These are phyloP conservation scores for Kernera saxatilis DNA, from an alignment of 345 rosid species.

Conservation along the genomic window DNA sequence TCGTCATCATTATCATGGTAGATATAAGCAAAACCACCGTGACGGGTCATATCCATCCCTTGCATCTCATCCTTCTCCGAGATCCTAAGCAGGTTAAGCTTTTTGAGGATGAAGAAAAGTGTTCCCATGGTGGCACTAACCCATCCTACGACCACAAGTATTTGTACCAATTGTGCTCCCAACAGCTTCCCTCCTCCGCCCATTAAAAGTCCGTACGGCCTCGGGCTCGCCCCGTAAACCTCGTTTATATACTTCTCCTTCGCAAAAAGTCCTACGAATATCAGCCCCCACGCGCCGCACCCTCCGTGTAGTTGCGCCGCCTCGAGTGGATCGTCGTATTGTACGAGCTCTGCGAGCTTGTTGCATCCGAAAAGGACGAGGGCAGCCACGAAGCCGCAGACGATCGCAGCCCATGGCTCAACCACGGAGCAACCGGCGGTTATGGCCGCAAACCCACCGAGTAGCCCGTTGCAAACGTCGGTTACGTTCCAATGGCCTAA, in stretches of 20 bases:
- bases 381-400: slow-evolving; percentile 72
- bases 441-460: slow-evolving; percentile 83
- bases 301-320: slow-evolving; percentile 90
- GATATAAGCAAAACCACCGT: slow-evolving; percentile 75
- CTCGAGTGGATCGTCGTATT: slow-evolving; percentile 67
- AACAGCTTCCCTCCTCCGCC: slow-evolving; percentile 76
- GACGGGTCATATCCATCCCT: slow-evolving; percentile 82
- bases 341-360: slow-evolving; percentile 51
- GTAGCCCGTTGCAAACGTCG: slow-evolving; percentile 78
- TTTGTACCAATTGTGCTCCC: slow-evolving; percentile 64
- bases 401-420: slow-evolving; percentile 81
- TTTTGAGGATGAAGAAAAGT: slow-evolving; percentile 49
- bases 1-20: slow-evolving; percentile 61
- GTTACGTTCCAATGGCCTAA: slow-evolving; percentile 85
- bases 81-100: slow-evolving; percentile 52
- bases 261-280: slow-evolving; percentile 71
- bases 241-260: slow-evolving; percentile 43
- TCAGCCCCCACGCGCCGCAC: slow-evolving; percentile 75
- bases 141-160: slow-evolving; percentile 61
- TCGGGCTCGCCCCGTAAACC: slow-evolving; percentile 35
- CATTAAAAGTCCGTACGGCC: slow-evolving; percentile 65
- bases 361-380: slow-evolving; percentile 58
- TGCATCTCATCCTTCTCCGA: slow-evolving; percentile 73
- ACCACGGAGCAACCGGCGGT: slow-evolving; percentile 78
- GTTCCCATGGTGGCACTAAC: slow-evolving; percentile 78